These are phyloP conservation scores for Rutstroemia sydowiana DNA, from an alignment of 2,329 filamentous ascomycete species.

Conservation along the genomic window DNA sequence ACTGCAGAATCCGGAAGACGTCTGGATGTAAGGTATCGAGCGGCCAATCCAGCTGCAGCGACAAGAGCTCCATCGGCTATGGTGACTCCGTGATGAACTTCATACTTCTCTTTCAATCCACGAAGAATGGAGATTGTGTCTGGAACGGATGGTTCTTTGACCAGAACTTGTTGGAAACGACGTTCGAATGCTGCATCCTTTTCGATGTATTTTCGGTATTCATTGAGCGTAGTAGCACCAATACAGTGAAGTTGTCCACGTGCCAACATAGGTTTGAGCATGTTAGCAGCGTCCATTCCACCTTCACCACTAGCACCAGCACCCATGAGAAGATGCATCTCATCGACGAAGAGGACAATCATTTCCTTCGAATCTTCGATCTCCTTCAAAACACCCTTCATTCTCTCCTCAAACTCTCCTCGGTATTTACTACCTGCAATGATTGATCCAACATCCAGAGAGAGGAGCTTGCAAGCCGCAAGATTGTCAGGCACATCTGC, in stretches of 20 bases:
- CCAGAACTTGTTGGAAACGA: conserved; percentile 95
- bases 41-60: conserved; percentile 80
- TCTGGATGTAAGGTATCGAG: conserved; percentile 84
- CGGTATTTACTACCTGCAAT: conserved; percentile 98
- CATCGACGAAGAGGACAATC: conserved; percentile 96
- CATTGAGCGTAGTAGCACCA: conserved; percentile 86
- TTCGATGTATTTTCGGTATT: conserved; percentile 98
- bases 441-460: conserved; percentile 87
- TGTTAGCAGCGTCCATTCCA: conserved; percentile 96
- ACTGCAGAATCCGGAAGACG: conserved; percentile 94
- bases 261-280: conserved; percentile 96
- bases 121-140: conserved; percentile 98
- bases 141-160: conserved; percentile 82
- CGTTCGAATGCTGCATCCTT: conserved; percentile 98
- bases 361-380: conserved; percentile 91
- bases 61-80: conserved; percentile 94
- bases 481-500: conserved; percentile 93
- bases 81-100: conserved; percentile 95
- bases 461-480: conserved; percentile 86
- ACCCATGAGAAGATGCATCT: conserved; percentile 98
- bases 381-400: conserved; percentile 98
- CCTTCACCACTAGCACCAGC: conserved; percentile 91
- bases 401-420: conserved; percentile 96
- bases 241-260: conserved; percentile 96
- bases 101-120: conserved; percentile 95